Percentiles rank a stretch among this genome's conserved stretches.
These are phyloP conservation scores for Cystofilobasidium bisporidii DNA, from an alignment of 768 basidiomycete genomes.

Conservation along the genomic window DNA sequence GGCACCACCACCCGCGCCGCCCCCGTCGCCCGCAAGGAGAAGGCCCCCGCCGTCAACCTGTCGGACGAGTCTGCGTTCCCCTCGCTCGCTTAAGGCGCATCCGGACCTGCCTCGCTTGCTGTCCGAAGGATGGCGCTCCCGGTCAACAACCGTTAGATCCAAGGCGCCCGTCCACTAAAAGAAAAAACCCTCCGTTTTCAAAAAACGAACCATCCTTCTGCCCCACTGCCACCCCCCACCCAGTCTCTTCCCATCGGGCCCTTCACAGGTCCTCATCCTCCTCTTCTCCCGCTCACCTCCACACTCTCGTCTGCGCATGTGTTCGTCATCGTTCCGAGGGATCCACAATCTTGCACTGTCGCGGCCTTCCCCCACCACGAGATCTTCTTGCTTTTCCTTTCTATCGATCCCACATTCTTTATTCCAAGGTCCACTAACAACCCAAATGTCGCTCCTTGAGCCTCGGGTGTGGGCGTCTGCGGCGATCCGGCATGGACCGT, in stretches of 20 bases:
- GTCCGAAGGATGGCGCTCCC: not conserved
- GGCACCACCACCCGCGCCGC: slow-evolving; percentile 19
- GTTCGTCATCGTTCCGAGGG: not conserved
- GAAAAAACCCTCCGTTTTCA: not conserved
- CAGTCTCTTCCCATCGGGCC: not conserved
- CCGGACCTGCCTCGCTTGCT: no score
- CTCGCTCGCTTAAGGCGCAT: slow-evolving; percentile 19
- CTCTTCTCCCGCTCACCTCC: not conserved
- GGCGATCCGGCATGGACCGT: no score
- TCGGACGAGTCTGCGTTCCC: slow-evolving; percentile 27
- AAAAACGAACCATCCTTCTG: slow-evolving; percentile 2
- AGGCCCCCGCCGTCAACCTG: slow-evolving; percentile 23
- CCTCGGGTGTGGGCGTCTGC: no score
- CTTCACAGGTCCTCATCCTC: not conserved
- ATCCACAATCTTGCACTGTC: not conserved
- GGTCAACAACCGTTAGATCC: not conserved
- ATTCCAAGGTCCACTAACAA: not conserved
- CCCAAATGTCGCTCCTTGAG: not conserved
- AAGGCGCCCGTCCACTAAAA: not conserved
- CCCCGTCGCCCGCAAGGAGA: slow-evolving; percentile 16
- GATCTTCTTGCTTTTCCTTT: not conserved
- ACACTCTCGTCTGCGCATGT: slow-evolving; percentile 1
- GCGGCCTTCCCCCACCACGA: not conserved
- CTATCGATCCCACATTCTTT: not conserved
- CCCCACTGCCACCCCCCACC: no score